A percentile compares a stretch with the other conserved stretches of the same genome.
Conservation (phyloP, 345 rosid genomes). For the Alliaria petiolata region DNA sequence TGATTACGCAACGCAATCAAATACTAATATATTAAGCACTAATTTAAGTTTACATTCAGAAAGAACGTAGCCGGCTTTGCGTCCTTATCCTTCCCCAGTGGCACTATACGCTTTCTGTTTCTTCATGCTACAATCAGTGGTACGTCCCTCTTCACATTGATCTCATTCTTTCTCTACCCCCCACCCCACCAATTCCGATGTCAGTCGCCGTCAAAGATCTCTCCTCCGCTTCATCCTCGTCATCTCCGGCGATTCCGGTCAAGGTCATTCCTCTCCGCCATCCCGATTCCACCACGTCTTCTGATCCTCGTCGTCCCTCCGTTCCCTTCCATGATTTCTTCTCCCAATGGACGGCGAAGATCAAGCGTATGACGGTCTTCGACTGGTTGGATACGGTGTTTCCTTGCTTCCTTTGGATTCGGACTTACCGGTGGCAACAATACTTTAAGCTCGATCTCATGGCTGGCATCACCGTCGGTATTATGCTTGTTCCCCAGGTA, state of each 20-base stretch:
- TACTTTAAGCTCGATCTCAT: slow-evolving; percentile 78
- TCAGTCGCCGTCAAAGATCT: slow-evolving; percentile 2
- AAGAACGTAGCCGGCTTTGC: slow-evolving; percentile 18
- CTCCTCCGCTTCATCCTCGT: slow-evolving; percentile 34
- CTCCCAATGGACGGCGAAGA: slow-evolving; percentile 37
- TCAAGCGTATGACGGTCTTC: slow-evolving; percentile 47
- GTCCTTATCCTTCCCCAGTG: neutral
- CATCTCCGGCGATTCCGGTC: slow-evolving; percentile 34
- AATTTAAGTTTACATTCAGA: neutral
- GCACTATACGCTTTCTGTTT: neutral
- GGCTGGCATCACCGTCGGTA: slow-evolving; percentile 89
- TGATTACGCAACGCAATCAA: slow-evolving; percentile 5
- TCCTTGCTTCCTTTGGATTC: slow-evolving; percentile 88
- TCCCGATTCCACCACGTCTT: slow-evolving; percentile 39
- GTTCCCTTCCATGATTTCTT: slow-evolving; percentile 21
- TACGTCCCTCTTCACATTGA: slow-evolving; percentile 21
- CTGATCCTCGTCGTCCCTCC: slow-evolving; percentile 16
- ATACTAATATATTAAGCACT: neutral
- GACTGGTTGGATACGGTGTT: slow-evolving; percentile 59
- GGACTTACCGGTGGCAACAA: slow-evolving; percentile 70
- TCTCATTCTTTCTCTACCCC: neutral
- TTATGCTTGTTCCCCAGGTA: slow-evolving; percentile 99
- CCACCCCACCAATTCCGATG: slow-evolving; percentile 16
- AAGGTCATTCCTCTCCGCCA: slow-evolving; percentile 70
- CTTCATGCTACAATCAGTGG: slow-evolving; percentile 21